Base-by-base conservation (phyloP, 768 basidiomycete species). In the Guyanaporus albipodus region DNA sequence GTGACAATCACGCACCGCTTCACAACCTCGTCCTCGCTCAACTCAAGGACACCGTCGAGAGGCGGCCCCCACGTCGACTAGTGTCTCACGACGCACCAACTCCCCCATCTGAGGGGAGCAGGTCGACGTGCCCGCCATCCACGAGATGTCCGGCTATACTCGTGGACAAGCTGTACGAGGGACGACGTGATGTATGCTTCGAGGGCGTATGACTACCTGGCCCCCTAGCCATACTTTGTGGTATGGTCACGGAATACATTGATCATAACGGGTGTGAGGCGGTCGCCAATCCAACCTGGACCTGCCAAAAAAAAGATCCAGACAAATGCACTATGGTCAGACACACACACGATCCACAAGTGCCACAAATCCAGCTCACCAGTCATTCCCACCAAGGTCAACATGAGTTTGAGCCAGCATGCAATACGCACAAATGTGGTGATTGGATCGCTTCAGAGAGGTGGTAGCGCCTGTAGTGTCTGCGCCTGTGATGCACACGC, bases 381-480 rank as follows among this genome's bases (percentile, higher is more conserved):
- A 44, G 89, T 92, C 27, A 87, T 85, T 28, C 87, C 86, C 83
- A 28, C 40, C n/a, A n/a, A n/a, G n/a, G 23, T 29, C 5, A 15
- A 27, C 11, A 17, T 49, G 24, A 54, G 46, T 4, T 21, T 31
- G 15, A 24, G 5, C 10, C 15, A 23, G 21, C 36, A 12, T 15
- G n/a, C n/a, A n/a, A 36, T 37, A 72, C 87, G 68, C 19, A 91
- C 91, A 87, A 64, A 93, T 85, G 58, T 15, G 71, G 57, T 32
- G 53, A 54, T 26, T 50, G 44, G 29, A 44, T 55, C 8, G 55
- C 53, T 42, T 72, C 69, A 4, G 80, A 70, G 27, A 92, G 69
- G 59, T 91, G 85, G 62, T 87, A 90, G 7, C 75, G 15, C 89
- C 89, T 1, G 88, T 87, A 28, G 91, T 83, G 0, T 88, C 88